Evolutionary conservation across 257 asterid genomes (phyloP).

Genomic region (Ophiorrhiza pumila): DNA sequence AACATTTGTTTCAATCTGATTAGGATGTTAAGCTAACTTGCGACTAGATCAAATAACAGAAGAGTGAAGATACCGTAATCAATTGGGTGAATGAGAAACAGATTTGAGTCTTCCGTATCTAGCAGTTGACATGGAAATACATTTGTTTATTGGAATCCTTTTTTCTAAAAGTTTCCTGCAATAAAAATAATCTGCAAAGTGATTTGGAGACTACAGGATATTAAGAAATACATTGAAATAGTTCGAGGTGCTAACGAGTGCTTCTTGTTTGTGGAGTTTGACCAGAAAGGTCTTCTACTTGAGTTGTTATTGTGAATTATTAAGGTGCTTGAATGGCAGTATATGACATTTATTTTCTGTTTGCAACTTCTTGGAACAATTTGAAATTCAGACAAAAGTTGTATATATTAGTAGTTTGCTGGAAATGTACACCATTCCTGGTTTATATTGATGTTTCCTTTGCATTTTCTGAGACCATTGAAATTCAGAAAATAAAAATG

Average conservation of each 20-base stretch:
- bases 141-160: not conserved
- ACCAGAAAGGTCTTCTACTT: not conserved
- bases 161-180: not conserved
- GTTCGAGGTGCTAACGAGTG: not conserved
- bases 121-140: not conserved
- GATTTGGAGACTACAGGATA: not conserved
- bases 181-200: not conserved
- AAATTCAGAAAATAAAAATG: not conserved
- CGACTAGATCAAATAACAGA: not conserved
- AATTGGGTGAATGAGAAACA: not conserved
- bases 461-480: not conserved
- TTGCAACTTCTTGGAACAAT: not conserved
- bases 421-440: not conserved
- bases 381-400: not conserved
- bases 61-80: not conserved
- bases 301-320: not conserved
- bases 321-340: not conserved
- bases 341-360: not conserved
- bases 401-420: not conserved
- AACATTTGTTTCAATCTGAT: not conserved
- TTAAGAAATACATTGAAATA: not conserved
- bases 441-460: not conserved
- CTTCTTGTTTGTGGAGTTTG: not conserved
- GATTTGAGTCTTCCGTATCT: not conserved
- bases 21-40: not conserved